Evolutionary conservation across 2,329 filamentous ascomycete genomes (phyloP), one percentile per base, ranked within the genome.

Genomic region (Clonostachys sp.): DNA sequence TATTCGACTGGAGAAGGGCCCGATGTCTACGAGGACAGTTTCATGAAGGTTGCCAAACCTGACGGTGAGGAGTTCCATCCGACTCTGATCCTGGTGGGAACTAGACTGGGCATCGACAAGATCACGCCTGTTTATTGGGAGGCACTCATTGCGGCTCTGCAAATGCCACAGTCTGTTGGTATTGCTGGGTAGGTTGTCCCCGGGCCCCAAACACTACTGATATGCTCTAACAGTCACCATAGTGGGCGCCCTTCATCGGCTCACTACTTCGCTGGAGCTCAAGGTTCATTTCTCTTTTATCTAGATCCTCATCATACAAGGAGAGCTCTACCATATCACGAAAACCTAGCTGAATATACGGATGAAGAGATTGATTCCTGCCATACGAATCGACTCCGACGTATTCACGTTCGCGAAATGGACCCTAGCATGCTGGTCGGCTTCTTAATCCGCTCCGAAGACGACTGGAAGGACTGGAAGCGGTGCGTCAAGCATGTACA

Each of bases 361-460:
- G 59, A 73, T 8, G 86, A 89, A 56, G 91, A 97, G 49, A 64
- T 96, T 14, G 80, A 86, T 47, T 87, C 87, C 1, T 96, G 90
- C 60, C 92, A 99, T 63, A 97, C 91, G 1, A 81, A 89, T 45
- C 84, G 92, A 43, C 71, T 99, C 16, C 83, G 92, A 36, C 81
- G 87, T 48, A 76, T 99, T 33, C 86, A 94, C 55, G 78, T 99
- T 44, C 83, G 84, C 50, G 91, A 97, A 61, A 94, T 99, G 89
- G 94, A 99, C 59, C 94, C 94, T 0, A 96, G 91, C 60, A 99
- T 99, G 94, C 72, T 99, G 40, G 89, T 99, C 54, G 92, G 90
- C 5, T 97, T 97, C 59, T 70, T 99, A 35, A 91, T 99, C 51
- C 80, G 78, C 39, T 82, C 88, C 49, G 84, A 92, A 56, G 78